Evolutionary conservation across 768 basidiomycete species (phyloP).

Genomic region (Lactarius sanguifluus): DNA sequence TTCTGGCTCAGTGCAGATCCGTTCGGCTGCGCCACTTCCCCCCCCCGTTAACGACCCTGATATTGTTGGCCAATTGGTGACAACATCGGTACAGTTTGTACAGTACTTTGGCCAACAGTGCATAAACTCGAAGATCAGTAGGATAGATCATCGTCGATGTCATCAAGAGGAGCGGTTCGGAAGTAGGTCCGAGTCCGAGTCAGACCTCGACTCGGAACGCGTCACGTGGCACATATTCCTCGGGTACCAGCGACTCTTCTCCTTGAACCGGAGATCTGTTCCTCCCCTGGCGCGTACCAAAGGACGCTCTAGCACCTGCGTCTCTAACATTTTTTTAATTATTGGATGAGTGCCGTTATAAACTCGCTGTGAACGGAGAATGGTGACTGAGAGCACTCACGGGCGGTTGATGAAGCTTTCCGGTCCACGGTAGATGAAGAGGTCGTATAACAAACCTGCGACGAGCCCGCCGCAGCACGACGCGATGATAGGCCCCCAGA

Average conservation of each 20-base stretch:
- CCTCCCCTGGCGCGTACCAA: not conserved
- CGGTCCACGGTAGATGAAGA: slow-evolving; percentile 53
- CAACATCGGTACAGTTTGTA: not conserved
- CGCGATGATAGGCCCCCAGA: slow-evolving; percentile 64
- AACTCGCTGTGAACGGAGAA: no score
- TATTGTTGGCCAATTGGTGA: not conserved
- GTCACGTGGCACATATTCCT: not conserved
- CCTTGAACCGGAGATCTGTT: not conserved
- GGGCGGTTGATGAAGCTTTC: slow-evolving; percentile 56
- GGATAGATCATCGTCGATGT: not conserved
- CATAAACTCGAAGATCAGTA: not conserved
- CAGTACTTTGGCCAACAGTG: not conserved
- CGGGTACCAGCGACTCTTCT: not conserved
- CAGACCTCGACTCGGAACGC: slow-evolving; percentile 6
- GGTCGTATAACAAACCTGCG: slow-evolving; percentile 58
- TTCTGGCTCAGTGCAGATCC: no score
- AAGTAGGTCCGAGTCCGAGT: not conserved
- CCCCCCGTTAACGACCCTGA: not conserved
- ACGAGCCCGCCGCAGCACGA: slow-evolving; percentile 59
- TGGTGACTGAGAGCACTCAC: slow-evolving; percentile 37
- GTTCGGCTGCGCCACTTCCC: no score
- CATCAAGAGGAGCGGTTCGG: not conserved
- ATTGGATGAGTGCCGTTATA: not conserved
- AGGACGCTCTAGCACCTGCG: not conserved
- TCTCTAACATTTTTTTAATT: not conserved